A percentile compares a stretch with the other conserved stretches of the same genome.
phyloP scores from a whole-genome alignment of 1,284 basidiomycete genomes.

The Chalciporus piperatoides region DNA sequence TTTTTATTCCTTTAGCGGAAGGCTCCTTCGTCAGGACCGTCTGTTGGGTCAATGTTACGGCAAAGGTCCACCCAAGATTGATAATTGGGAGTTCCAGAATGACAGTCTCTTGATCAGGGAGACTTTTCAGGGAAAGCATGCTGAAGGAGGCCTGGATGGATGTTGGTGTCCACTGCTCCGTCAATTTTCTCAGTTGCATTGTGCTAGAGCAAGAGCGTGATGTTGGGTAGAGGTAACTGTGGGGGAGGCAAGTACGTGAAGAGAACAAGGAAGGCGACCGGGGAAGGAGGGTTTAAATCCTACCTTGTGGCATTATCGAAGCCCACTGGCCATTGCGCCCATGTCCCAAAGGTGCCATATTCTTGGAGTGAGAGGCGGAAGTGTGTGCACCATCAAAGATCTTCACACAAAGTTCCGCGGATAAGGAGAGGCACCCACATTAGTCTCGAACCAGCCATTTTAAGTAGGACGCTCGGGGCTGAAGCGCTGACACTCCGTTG shows the following conservation, averaged over 20 bases:
- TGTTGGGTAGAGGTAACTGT: not conserved
- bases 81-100: not conserved
- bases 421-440: not conserved
- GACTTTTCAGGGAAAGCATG: not conserved
- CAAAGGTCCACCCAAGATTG: slow-evolving; percentile 19
- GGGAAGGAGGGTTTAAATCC: not conserved
- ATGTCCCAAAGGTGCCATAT: not conserved
- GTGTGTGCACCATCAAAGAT: not conserved
- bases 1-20: too few species aligned
- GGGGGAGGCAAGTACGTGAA: not conserved
- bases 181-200: slow-evolving; percentile 1
- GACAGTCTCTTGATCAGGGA: not conserved
- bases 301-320: not conserved
- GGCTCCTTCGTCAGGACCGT: too few species aligned
- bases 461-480: too few species aligned
- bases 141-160: not conserved
- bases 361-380: too few species aligned
- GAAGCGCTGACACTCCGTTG: too few species aligned
- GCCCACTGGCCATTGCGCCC: not conserved
- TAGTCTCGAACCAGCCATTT: too few species aligned
- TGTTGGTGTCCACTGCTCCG: slow-evolving; percentile 20
- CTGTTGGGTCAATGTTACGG: slow-evolving; percentile 12
- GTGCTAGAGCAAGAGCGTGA: not conserved
- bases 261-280: not conserved
- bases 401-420: not conserved